Conservation (phyloP, 1,284 basidiomycete species). For the Malassezia obtusa region DNA sequence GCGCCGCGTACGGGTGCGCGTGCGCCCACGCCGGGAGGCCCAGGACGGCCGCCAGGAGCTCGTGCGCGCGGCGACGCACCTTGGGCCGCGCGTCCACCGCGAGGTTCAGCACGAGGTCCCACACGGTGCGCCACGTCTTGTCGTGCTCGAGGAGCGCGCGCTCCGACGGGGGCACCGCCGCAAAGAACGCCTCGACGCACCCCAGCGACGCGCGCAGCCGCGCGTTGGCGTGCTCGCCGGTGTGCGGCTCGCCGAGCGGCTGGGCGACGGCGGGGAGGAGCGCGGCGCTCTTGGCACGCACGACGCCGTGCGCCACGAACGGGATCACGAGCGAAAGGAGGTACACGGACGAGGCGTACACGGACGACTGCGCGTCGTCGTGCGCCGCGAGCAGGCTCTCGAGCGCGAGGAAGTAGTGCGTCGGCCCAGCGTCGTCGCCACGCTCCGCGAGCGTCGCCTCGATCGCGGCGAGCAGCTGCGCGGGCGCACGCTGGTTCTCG, state of each 20-base stretch:
- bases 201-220: constrained; percentile 61
- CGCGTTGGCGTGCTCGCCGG: constrained; percentile 53
- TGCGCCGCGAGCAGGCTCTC: constrained; percentile 30
- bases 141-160: constrained; percentile 35
- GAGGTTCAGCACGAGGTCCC: constrained; percentile 65
- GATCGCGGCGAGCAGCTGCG: constrained; percentile 74
- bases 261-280: constrained; percentile 30
- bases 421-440: constrained; percentile 54
- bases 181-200: constrained; percentile 62
- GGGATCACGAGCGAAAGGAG: constrained; percentile 39
- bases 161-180: constrained; percentile 57
- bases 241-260: constrained; percentile 48
- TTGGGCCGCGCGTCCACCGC: constrained; percentile 83
- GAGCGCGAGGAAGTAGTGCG: constrained; percentile 42
- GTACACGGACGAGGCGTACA: constrained; percentile 36
- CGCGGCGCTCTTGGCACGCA: constrained; percentile 29
- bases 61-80: constrained; percentile 80
- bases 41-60: constrained; percentile 64
- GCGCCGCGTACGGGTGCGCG: constrained; percentile 74
- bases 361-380: constrained; percentile 10
- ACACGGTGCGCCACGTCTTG: constrained; percentile 42
- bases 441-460: constrained; percentile 79
- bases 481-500: constrained; percentile 79
- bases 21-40: constrained; percentile 18
- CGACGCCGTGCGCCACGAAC: constrained; percentile 28